Base-by-base conservation (phyloP, 2,329 filamentous ascomycete genomes). In the Shiraia sp. region DNA sequence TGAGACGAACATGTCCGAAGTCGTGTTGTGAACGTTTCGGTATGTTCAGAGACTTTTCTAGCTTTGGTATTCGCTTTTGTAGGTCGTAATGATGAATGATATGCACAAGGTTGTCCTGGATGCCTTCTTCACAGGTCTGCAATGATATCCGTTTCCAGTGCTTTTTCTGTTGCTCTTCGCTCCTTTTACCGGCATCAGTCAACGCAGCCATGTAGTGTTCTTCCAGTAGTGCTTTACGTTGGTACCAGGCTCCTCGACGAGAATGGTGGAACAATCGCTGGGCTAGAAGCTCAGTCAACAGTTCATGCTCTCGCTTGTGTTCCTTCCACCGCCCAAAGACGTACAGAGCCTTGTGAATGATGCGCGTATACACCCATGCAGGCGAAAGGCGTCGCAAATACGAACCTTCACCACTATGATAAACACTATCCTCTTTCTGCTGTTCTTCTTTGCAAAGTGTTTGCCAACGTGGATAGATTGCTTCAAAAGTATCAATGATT, bases 41-140 rank as follows among this genome's bases (percentile, higher is more conserved):
- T 15, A 96, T 81, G 47, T 87, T 90, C 6, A 97, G 76, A 25
- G 82, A 81, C 62, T 84, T 92, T 68, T 99, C 93, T 1, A 99
- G 79, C 70, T 96, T 97, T 35, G 82, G 79, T n/a, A 96, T 81
- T 1, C 93, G 86, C 68, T 96, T 97, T 66, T 97, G 92, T 6
- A 99, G 74, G 59, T 97, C 92, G 61, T 95, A 90, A 64, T 99
- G 92, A 65, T 89, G 92, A 45, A 96, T 93, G 16, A 96, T 71
- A 68, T 99, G 93, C 45, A 92, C 95, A 42, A 93, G 80, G 19
- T 83, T 83, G 58, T 99, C 93, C 64, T 96, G 86, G 0, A 99
- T 77, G 1, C 89, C 93, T 28, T 80, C 75, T 68, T 96, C 91
- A 61, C 93, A 97, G 0, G 93, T 99, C 6, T 75, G 72, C 3